Evolutionary conservation across 75 land plant genomes (phyloP).

Genomic region (Cryptomeria japonica): DNA sequence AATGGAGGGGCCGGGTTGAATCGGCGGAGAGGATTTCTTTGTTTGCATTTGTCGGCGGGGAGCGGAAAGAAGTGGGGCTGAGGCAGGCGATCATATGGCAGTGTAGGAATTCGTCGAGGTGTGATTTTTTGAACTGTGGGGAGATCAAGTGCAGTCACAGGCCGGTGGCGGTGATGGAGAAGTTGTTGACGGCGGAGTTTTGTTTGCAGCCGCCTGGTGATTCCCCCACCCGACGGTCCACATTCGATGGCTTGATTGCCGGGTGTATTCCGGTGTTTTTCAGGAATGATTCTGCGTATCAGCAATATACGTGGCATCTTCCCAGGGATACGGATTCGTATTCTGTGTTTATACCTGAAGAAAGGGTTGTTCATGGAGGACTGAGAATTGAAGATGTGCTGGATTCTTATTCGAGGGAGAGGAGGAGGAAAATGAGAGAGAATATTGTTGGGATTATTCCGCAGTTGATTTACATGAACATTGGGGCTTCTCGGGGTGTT

Average conservation of each 20-base stretch:
- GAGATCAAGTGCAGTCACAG: slow-evolving; percentile 26
- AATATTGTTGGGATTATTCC: slow-evolving; percentile 6
- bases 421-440: slow-evolving; percentile 2
- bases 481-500: neutral
- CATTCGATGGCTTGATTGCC: slow-evolving; percentile 37
- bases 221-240: slow-evolving; percentile 32
- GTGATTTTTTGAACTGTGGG: slow-evolving; percentile 17
- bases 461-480: neutral
- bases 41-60: slow-evolving; percentile 23
- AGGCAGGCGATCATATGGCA: slow-evolving; percentile 13
- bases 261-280: slow-evolving; percentile 47
- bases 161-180: slow-evolving; percentile 9
- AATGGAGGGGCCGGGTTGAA: slow-evolving; percentile 16
- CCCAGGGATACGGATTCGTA: slow-evolving; percentile 18
- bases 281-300: slow-evolving; percentile 31
- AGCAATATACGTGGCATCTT: slow-evolving; percentile 49
- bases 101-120: slow-evolving; percentile 16
- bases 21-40: neutral
- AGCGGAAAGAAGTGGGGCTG: slow-evolving; percentile 11
- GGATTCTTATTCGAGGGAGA: neutral
- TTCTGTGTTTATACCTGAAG: slow-evolving; percentile 29
- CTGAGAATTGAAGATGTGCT: slow-evolving; percentile 6
- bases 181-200: slow-evolving; percentile 13
- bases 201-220: slow-evolving; percentile 30
- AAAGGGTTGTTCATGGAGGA: neutral